A percentile compares a stretch with the other conserved stretches of the same genome.
These are phyloP conservation scores for Dimocarpus longan DNA, from an alignment of 345 rosid genomes.

Conservation along the genomic window DNA sequence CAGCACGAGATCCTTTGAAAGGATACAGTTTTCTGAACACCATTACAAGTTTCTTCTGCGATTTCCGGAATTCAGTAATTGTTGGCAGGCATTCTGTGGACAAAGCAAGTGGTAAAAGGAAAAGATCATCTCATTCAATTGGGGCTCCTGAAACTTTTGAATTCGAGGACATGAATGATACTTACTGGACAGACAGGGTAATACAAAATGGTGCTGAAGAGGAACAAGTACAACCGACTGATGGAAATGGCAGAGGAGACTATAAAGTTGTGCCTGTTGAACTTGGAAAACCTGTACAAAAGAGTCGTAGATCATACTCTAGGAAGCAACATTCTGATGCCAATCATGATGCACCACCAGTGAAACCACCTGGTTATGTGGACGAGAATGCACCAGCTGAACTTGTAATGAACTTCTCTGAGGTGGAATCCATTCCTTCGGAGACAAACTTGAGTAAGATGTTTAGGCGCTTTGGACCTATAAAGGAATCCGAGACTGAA, in stretches of 20 bases:
- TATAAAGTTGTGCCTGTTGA: slow-evolving; percentile 58
- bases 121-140: slow-evolving; percentile 39
- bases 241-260: slow-evolving; percentile 42
- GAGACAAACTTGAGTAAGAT: slow-evolving; percentile 76
- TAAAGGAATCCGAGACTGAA: slow-evolving; percentile 74
- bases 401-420: slow-evolving; percentile 74
- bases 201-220: slow-evolving; percentile 89
- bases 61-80: slow-evolving; percentile 67
- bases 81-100: slow-evolving; percentile 41
- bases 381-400: slow-evolving; percentile 78
- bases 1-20: slow-evolving; percentile 65
- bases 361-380: slow-evolving; percentile 52
- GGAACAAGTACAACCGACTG: slow-evolving; percentile 41
- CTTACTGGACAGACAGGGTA: slow-evolving; percentile 92
- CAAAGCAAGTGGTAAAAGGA: slow-evolving; percentile 49
- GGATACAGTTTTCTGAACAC: slow-evolving; percentile 48
- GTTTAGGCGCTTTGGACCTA: slow-evolving; percentile 81
- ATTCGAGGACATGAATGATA: slow-evolving; percentile 90
- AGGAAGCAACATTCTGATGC: slow-evolving; percentile 61
- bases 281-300: slow-evolving; percentile 52
- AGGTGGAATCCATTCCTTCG: slow-evolving; percentile 66
- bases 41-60: slow-evolving; percentile 67
- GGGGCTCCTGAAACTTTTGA: slow-evolving; percentile 78
- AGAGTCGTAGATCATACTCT: slow-evolving; percentile 57
- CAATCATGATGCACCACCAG: slow-evolving; percentile 34